Evolutionary conservation across 805 yeast genomes (phyloP).

Genomic region (Blastobotrys robertii): DNA sequence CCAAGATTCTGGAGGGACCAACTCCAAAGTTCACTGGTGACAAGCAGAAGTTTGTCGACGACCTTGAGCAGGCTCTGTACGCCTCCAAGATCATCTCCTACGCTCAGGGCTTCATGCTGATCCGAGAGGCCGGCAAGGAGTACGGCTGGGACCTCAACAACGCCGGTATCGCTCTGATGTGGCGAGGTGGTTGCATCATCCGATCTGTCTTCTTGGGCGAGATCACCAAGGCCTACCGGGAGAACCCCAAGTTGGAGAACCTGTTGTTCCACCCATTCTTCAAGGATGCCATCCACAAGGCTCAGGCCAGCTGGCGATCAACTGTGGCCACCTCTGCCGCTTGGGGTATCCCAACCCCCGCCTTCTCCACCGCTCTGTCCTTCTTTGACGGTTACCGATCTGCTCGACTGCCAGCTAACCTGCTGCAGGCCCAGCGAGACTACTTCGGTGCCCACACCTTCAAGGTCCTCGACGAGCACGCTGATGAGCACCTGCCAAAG

Average conservation of each 20-base stretch:
- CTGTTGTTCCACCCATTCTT: constrained; percentile 93
- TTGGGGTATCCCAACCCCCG: constrained; percentile 95
- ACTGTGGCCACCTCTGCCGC: constrained; percentile 67
- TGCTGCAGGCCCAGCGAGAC: constrained; percentile 99
- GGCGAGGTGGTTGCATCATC: constrained; percentile 99
- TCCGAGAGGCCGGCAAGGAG: constrained; percentile 95
- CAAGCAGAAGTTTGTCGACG: constrained; percentile 77
- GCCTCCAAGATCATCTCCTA: constrained; percentile 98
- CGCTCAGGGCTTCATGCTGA: constrained; percentile 99
- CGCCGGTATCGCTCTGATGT: constrained; percentile 98
- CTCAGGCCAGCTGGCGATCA: constrained; percentile 94
- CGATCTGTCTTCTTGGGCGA: constrained; percentile 97
- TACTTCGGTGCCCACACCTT: constrained; percentile 99
- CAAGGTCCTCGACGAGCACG: constrained; percentile 83
- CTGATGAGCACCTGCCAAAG: constrained; percentile 64
- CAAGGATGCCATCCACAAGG: constrained; percentile 81
- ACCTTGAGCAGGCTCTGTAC: constrained; percentile 94
- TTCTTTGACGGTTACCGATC: constrained; percentile 99
- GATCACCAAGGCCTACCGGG: constrained; percentile 92
- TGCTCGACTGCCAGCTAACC: constrained; percentile 90
- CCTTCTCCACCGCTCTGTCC: constrained; percentile 91
- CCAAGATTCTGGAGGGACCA: constrained; percentile 75
- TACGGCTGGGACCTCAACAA: constrained; percentile 95
- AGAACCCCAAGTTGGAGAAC: constrained; percentile 89
- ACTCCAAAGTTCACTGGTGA: constrained; percentile 54